Conservation (phyloP, 768 basidiomycete species). For the Hypholoma sublateritium region DNA sequence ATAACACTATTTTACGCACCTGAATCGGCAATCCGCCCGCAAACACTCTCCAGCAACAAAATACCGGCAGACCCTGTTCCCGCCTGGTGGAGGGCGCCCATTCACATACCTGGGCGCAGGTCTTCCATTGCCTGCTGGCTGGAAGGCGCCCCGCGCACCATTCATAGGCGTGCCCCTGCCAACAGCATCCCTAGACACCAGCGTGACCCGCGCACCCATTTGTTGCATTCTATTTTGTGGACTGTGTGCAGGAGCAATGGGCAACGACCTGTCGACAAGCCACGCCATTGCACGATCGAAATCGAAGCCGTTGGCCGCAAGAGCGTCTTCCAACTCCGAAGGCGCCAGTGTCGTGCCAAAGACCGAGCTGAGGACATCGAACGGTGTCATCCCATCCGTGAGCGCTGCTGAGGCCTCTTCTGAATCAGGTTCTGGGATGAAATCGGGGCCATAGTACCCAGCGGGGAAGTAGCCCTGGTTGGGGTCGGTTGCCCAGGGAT, state of each 20-base stretch:
- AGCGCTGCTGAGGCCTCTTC: conserved; percentile 57
- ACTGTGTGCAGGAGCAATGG: conserved; percentile 38
- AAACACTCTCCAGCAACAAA: conserved; percentile 96
- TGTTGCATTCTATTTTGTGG: conserved; percentile 55
- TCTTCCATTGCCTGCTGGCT: conserved; percentile 29
- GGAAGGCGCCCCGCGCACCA: conserved; percentile 35
- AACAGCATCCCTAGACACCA: conserved; percentile 58
- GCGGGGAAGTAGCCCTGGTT: conserved; percentile 36
- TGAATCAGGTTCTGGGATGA: conserved; percentile 22
- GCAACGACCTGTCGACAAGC: conserved; percentile 76
- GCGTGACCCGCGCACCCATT: conserved; percentile 65
- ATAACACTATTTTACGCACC: conserved; percentile 47
- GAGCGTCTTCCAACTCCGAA: conserved; percentile 90
- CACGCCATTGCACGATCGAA: conserved; percentile 96
- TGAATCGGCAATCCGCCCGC: conserved; percentile 96
- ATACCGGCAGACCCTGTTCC: conserved; percentile 90
- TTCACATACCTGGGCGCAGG: conserved; percentile 45
- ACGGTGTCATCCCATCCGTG: conserved; percentile 94
- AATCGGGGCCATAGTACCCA: conserved; percentile 24
- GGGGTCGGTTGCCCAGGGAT: conserved; percentile 25
- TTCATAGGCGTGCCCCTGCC: conserved; percentile 26
- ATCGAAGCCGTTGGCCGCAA: conserved; percentile 85
- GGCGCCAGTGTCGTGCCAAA: conserved; percentile 90
- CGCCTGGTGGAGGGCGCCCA: conserved; percentile 57
- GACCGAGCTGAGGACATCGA: conserved; percentile 92